Conservation (phyloP, 495 filamentous ascomycete genomes). For the Xylaria acuta region DNA sequence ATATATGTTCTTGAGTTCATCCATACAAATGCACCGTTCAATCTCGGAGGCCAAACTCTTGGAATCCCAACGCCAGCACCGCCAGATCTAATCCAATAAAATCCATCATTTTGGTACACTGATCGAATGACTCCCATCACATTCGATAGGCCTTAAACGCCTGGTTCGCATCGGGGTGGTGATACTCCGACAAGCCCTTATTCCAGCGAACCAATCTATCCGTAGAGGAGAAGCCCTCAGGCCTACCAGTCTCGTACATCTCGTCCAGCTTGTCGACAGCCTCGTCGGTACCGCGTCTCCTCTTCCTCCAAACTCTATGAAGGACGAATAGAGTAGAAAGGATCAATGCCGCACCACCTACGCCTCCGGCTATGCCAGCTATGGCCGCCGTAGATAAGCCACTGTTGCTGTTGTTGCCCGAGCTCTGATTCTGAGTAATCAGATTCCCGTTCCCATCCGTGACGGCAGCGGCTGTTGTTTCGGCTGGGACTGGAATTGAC, state of each 20-base stretch:
- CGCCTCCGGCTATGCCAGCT: slow-evolving; percentile 41
- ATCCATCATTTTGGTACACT: not conserved
- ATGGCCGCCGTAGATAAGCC: slow-evolving; percentile 34
- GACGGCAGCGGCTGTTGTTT: slow-evolving; percentile 12
- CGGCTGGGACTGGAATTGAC: slow-evolving; percentile 15
- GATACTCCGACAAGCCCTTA: slow-evolving; percentile 38
- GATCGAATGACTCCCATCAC: slow-evolving; percentile 20
- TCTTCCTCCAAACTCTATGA: slow-evolving; percentile 38
- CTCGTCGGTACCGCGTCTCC: slow-evolving; percentile 37
- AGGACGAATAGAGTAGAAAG: slow-evolving; percentile 30
- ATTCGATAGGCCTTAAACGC: slow-evolving; percentile 39
- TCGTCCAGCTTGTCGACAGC: slow-evolving; percentile 30
- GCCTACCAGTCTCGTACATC: slow-evolving; percentile 37
- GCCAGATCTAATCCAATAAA: slow-evolving; percentile 3
- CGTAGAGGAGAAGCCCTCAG: slow-evolving; percentile 30
- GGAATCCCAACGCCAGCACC: slow-evolving; percentile 16
- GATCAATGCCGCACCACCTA: slow-evolving; percentile 31
- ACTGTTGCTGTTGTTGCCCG: slow-evolving; percentile 19
- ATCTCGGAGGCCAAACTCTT: not conserved
- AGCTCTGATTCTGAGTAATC: slow-evolving; percentile 29
- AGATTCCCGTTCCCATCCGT: slow-evolving; percentile 26
- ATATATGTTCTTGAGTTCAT: not conserved
- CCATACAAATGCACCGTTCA: not conserved
- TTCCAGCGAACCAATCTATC: slow-evolving; percentile 41
- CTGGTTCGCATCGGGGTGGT: slow-evolving; percentile 32